These are phyloP conservation scores for Verticillium nonalfalfae DNA, from an alignment of 2,329 filamentous ascomycete species.

Conservation along the genomic window DNA sequence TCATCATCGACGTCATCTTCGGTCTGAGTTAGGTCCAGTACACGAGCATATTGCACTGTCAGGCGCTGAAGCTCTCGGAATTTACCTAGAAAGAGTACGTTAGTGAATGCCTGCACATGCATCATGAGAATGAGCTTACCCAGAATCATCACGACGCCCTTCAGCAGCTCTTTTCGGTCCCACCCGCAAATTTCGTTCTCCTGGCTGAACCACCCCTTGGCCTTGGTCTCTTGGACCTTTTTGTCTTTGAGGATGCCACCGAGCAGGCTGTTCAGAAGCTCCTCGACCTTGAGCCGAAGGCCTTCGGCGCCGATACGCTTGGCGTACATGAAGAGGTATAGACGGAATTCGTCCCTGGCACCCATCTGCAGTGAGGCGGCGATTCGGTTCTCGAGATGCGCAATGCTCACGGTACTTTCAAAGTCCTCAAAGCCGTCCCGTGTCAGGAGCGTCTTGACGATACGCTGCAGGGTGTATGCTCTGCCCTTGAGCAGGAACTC, in stretches of 20 bases:
- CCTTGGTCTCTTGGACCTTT: constrained; percentile 36
- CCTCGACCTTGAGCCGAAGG: constrained; percentile 81
- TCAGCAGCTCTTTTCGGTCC: constrained; percentile 80
- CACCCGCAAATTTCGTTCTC: constrained; percentile 80
- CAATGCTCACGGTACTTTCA: constrained; percentile 85
- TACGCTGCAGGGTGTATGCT: constrained; percentile 82
- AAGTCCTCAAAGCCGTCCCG: constrained; percentile 89
- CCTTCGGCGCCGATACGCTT: constrained; percentile 92
- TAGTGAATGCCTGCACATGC: background rate
- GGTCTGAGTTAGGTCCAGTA: constrained; percentile 58
- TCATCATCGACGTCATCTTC: constrained; percentile 33
- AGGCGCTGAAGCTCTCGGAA: constrained; percentile 89
- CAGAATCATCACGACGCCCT: constrained; percentile 85
- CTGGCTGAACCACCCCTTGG: constrained; percentile 57
- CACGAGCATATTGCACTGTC: constrained; percentile 87
- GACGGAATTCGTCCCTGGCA: constrained; percentile 83
- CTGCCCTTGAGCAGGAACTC: constrained; percentile 88
- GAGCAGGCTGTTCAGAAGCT: constrained; percentile 75
- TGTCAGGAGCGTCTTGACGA: constrained; percentile 83
- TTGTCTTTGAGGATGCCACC: constrained; percentile 64
- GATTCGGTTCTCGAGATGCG: constrained; percentile 90
- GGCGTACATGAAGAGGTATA: constrained; percentile 97
- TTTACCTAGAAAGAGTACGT: constrained; percentile 58
- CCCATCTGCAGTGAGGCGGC: constrained; percentile 81
- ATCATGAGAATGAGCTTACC: constrained; percentile 49